Evolutionary conservation across 495 filamentous ascomycete species (phyloP).

Genomic region (Penicillium mononematosum): DNA sequence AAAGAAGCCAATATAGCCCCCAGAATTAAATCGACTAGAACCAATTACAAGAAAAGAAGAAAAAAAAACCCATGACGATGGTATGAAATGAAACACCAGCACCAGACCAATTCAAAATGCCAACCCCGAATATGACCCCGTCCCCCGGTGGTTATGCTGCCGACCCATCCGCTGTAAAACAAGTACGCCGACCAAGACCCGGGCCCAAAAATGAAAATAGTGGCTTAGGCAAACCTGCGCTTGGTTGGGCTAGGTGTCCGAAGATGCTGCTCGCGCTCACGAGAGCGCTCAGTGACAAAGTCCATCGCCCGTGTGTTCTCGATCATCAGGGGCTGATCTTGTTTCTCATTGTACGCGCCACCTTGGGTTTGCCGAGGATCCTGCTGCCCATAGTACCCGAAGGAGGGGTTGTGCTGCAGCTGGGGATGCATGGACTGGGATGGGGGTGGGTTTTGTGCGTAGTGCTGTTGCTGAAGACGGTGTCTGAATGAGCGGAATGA

Average conservation of each 20-base stretch:
- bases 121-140: constrained; percentile 7
- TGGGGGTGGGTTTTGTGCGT: constrained; percentile 26
- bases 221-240: constrained; percentile 28
- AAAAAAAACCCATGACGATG: constrained; percentile 4
- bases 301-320: constrained; percentile 34
- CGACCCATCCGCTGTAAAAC: constrained; percentile 5
- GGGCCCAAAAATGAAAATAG: constrained; percentile 1
- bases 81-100: constrained; percentile 9
- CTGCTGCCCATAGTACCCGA: constrained; percentile 29
- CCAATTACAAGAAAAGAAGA: constrained; percentile 11
- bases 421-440: constrained; percentile 24
- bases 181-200: constrained; percentile 20
- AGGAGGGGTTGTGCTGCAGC: constrained; percentile 28
- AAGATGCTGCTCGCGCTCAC: constrained; percentile 36
- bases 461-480: constrained; percentile 36
- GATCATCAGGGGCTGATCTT: constrained; percentile 36
- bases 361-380: constrained; percentile 17
- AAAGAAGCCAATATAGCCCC: background rate
- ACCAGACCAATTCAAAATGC: background rate
- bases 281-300: constrained; percentile 38
- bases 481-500: constrained; percentile 47
- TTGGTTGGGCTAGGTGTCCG: constrained; percentile 45
- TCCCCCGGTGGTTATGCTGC: constrained; percentile 13
- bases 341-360: constrained; percentile 21
- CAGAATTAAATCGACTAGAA: background rate